phyloP scores from a whole-genome alignment of 805 yeast genomes.

The Starmerella floris region DNA sequence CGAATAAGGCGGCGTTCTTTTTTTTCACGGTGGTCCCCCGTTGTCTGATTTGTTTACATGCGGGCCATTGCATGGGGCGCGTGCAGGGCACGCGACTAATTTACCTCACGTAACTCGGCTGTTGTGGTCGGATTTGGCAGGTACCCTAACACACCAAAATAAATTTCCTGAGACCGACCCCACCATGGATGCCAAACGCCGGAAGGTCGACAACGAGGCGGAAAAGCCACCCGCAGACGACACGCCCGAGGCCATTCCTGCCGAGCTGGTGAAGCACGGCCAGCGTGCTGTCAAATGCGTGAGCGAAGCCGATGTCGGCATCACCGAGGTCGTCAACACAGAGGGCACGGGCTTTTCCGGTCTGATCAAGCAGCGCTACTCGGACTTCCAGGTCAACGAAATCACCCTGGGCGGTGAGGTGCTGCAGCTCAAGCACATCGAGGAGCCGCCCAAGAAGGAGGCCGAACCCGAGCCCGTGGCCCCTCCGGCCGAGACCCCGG shows the following conservation, averaged over 20 bases:
- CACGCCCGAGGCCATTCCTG: background rate
- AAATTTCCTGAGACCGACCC: too few species aligned
- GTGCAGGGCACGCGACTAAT: too few species aligned
- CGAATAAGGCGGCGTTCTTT: too few species aligned
- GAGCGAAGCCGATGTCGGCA: conserved; percentile 75
- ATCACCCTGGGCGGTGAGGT: conserved; percentile 56
- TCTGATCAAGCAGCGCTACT: conserved; percentile 70
- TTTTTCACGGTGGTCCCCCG: too few species aligned
- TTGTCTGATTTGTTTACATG: too few species aligned
- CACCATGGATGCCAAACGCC: conserved; percentile 3
- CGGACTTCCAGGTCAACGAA: conserved; percentile 90
- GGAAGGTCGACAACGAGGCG: conserved; percentile 2
- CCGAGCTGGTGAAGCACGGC: background rate
- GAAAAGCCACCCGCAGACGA: background rate
- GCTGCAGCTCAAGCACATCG: conserved; percentile 43
- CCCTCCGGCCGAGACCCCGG: background rate
- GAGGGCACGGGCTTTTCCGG: conserved; percentile 59
- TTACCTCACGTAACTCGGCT: too few species aligned
- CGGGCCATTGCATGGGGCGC: too few species aligned
- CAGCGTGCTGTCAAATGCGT: conserved; percentile 28
- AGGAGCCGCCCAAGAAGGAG: conserved; percentile 20
- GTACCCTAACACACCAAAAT: too few species aligned
- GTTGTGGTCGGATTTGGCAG: too few species aligned
- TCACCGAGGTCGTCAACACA: conserved; percentile 50
- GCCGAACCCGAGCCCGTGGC: background rate